Base-by-base conservation (phyloP, 192 early-diverging fungal genomes). In the Entomortierella beljakovae region DNA sequence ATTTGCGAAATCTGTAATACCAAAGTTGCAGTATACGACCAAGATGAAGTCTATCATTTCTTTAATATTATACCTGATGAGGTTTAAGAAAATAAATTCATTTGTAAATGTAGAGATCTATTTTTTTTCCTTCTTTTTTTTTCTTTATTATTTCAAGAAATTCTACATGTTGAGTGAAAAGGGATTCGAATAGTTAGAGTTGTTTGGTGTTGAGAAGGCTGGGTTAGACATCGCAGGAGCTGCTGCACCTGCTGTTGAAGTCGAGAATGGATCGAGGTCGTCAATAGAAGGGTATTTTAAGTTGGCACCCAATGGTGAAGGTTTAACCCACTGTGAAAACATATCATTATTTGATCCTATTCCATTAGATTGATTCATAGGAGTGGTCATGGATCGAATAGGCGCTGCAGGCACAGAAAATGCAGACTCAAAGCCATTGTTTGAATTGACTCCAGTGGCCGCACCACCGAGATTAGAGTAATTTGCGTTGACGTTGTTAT, bases 11-110 rank as follows among this genome's bases (percentile, higher is more conserved):
- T 82, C 16, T 92, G 91, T 58, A 81, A 77, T 52, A 88, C 87
- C 0, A 84, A 91, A 48, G 86, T 92, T 9, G 91, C 87, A 6
- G 80, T 90, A 46, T 71, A 89, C 23, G 91, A 91, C 63, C 65
- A 83, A 20, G 90, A 91, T 25, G 90, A 92, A 62, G 85, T 92
- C 3, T 91, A 83, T 68, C 91, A 92, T 70, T 91, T 91, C 60
- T 92, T 90, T 58, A 88, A 92, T 84, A 80, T 85, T 40, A 88
- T 92, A 37, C 83, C 88, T 0, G 70, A 64, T 7, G 70, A 66
- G 52, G 55, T 83, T 13, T 69, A 49, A 73, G 33, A 37, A 42
- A 63, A 46, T 34, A 32, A 76, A 48, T 46, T 28, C 18, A 61
- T 37, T 52, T 60, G 37, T 69, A 62, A 54, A 57, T 37, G 51